These are phyloP conservation scores for Dactylellina drechsleri DNA, from an alignment of 2,329 filamentous ascomycete species.

Conservation along the genomic window DNA sequence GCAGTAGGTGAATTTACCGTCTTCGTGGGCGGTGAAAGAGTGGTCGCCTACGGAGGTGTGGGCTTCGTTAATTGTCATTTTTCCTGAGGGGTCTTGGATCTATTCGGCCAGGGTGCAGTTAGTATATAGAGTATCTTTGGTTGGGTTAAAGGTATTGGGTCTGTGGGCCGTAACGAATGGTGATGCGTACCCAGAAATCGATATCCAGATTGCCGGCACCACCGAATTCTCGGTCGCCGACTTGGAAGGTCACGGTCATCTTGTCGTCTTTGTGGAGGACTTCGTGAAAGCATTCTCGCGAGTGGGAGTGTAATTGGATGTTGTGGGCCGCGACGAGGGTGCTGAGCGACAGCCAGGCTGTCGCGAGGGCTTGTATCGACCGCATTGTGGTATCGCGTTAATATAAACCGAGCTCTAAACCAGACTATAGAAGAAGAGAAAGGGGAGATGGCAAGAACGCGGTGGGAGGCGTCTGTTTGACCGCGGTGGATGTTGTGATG, in stretches of 20 bases:
- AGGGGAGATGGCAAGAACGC: neutral
- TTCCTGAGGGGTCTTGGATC: conserved; percentile 81
- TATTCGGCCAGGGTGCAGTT: conserved; percentile 59
- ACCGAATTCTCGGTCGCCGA: conserved; percentile 95
- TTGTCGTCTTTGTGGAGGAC: conserved; percentile 89
- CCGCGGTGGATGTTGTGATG: conserved; percentile 1
- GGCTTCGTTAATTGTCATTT: conserved; percentile 82
- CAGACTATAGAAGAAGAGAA: neutral
- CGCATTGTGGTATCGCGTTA: conserved; percentile 28
- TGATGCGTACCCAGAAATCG: conserved; percentile 87
- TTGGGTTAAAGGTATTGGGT: neutral
- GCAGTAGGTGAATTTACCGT: conserved; percentile 95
- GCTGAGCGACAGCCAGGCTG: conserved; percentile 66
- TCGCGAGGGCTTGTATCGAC: conserved; percentile 43
- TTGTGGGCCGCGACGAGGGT: conserved; percentile 77
- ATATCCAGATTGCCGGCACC: conserved; percentile 93
- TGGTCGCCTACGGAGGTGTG: conserved; percentile 89
- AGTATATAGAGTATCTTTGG: neutral
- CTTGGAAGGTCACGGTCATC: conserved; percentile 99
- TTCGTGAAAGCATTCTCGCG: conserved; percentile 98
- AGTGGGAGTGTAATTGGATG: conserved; percentile 92
- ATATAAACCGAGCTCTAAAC: neutral
- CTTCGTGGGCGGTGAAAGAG: conserved; percentile 83
- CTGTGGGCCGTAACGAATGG: neutral
- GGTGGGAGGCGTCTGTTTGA: too few relatives aligned